Evolutionary conservation across 768 basidiomycete species (phyloP), one percentile per base, ranked within the genome.

Genomic region (Tulasnella sp.): DNA sequence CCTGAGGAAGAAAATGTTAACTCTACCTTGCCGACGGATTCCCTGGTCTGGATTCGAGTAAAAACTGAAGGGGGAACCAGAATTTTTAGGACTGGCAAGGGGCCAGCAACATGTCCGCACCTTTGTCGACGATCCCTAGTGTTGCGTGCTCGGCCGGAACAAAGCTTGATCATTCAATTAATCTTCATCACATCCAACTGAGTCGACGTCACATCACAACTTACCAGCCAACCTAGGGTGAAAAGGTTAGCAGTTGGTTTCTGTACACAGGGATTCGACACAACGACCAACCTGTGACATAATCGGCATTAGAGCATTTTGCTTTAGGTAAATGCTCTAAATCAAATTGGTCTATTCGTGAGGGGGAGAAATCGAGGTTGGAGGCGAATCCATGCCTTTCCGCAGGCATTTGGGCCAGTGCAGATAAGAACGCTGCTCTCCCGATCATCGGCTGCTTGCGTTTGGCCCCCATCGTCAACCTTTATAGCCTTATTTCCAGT

Each of bases 1-100:
- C 35, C 9, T 6, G 19, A 52, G 47, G 16, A 11, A 34, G 16
- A 7, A 22, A 62, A 11, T 17, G 8, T n/a, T 17, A 9, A 29
- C n/a, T n/a, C n/a, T 59, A 94, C 95, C 82, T 90, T 93, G 7
- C 95, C 94, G n/a, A 95, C 90, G 1, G 95, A 95, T 84, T 99
- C 97, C 72, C 88, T 85, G 0, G 97, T 96, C 73, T 94, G 90
- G 19, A 98, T 86, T 22, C 97, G 89, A 6, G 96, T 98, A 81
- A 95, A 94, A 76, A 99, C 95, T 97, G 76, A 44, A 34, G 69
- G 9, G 32, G 5, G 11, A 12, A 14, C 44, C 67, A 52, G n/a
- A 5, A 75, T 52, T 69, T 71, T 29, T 47, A 19, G 29, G 16
- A 39, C n/a, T n/a, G n/a, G n/a, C 11, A 19, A n/a, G 47, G 22